Evolutionary conservation across 169 alveolate species (phyloP).

Genomic region (Cryptosporidium canis): DNA sequence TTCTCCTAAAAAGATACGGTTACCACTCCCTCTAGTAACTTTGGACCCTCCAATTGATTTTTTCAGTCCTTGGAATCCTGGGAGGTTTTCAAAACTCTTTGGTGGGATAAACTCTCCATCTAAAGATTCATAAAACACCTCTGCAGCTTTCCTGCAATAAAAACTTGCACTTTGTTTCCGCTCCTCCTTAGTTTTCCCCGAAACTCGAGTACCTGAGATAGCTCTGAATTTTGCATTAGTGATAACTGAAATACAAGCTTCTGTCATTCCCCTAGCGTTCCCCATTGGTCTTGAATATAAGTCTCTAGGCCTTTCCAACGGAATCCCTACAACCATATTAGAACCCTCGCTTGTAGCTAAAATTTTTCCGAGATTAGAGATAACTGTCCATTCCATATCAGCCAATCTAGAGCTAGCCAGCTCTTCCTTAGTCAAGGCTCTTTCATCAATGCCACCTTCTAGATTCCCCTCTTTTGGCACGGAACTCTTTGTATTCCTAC

Average conservation of each 20-base stretch:
- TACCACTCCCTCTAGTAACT: constrained; percentile 36
- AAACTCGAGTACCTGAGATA: constrained; percentile 26
- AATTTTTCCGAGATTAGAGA: constrained; percentile 5
- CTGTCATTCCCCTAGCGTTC: constrained; percentile 47
- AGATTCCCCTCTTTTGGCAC: background rate
- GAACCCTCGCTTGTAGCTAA: constrained; percentile 23
- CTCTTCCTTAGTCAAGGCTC: background rate
- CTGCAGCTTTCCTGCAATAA: constrained; percentile 64
- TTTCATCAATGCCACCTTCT: background rate
- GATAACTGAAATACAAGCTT: constrained; percentile 11
- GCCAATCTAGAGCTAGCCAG: constrained; percentile 17
- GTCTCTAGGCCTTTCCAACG: constrained; percentile 48
- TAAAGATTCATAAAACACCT: constrained; percentile 24
- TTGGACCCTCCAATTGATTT: constrained; percentile 23
- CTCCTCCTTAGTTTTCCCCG: constrained; percentile 64
- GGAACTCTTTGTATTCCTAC: background rate
- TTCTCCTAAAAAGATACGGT: constrained; percentile 13
- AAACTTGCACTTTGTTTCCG: constrained; percentile 18
- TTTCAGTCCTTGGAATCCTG: constrained; percentile 15
- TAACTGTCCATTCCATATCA: constrained; percentile 61
- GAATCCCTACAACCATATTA: constrained; percentile 23
- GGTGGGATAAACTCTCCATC: constrained; percentile 57
- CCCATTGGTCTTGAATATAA: constrained; percentile 24
- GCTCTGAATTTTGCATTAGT: constrained; percentile 54
- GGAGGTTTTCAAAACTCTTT: background rate